A percentile compares a stretch with the other conserved stretches of the same genome.
These are phyloP conservation scores for Favolaschia claudopus DNA, from an alignment of 768 basidiomycete species.

Conservation along the genomic window DNA sequence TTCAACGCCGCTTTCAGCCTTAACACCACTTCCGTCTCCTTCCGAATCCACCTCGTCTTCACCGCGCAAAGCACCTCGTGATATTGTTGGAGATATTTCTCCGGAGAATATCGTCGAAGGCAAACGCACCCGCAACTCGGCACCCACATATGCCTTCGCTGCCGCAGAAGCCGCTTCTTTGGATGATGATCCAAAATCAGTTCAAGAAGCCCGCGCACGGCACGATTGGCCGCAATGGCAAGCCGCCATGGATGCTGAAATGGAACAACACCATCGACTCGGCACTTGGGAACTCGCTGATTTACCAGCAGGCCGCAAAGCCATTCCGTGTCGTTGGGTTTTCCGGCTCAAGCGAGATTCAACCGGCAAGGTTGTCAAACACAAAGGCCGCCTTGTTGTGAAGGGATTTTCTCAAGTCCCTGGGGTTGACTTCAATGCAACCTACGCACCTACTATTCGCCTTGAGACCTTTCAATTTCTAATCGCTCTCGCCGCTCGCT, in stretches of 20 bases:
- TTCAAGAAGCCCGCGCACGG: not conserved
- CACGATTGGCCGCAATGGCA: not conserved
- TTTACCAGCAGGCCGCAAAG: not conserved
- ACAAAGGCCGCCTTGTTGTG: conserved; percentile 45
- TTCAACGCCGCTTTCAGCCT: not conserved
- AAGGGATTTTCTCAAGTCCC: conserved; percentile 41
- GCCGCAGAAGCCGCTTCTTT: not conserved
- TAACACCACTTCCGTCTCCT: not conserved
- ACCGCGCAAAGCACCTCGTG: not conserved
- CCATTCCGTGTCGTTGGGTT: not conserved
- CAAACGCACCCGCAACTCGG: not conserved
- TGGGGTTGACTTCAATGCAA: conserved; percentile 40
- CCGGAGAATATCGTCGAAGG: not conserved
- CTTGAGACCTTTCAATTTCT: conserved; percentile 20
- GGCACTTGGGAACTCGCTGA: not conserved
- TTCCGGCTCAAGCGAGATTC: not conserved
- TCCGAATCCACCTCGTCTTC: not conserved
- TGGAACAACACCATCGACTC: not conserved
- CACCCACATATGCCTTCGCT: not conserved
- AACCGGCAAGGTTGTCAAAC: too few species aligned
- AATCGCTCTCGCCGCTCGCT: conserved; percentile 27
- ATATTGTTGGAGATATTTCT: not conserved
- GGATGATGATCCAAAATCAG: not conserved
- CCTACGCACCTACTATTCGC: conserved; percentile 26
- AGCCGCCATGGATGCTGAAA: not conserved